These are phyloP conservation scores for Chlorella sp. DNA, from an alignment of 139 green algal species.

Conservation along the genomic window DNA sequence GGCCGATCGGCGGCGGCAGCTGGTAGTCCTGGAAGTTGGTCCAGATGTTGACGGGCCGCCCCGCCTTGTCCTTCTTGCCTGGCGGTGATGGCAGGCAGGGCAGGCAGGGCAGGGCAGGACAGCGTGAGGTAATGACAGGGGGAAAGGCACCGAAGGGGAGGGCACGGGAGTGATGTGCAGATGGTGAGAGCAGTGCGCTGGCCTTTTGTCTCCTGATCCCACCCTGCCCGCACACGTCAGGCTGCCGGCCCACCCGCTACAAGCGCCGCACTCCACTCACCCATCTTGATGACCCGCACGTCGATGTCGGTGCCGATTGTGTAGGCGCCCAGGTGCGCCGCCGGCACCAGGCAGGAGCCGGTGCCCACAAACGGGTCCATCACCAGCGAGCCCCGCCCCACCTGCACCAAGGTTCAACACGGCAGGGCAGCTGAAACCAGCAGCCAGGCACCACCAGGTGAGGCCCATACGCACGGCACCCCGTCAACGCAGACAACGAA, in stretches of 20 bases:
- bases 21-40: conserved; percentile 89
- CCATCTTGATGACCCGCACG: conserved; percentile 64
- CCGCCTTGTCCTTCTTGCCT: conserved; percentile 58
- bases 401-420: conserved; percentile 37
- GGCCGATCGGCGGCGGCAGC: conserved; percentile 65
- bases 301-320: conserved; percentile 89
- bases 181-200: no score
- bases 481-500: no score
- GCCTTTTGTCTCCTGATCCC: no score
- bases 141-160: neutral
- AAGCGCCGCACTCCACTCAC: neutral
- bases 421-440: neutral
- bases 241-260: neutral
- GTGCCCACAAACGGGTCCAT: conserved; percentile 91
- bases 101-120: neutral
- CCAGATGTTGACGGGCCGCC: conserved; percentile 60
- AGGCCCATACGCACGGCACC: neutral
- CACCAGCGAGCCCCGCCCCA: conserved; percentile 55
- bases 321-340: conserved; percentile 68
- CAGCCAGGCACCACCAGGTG: no score
- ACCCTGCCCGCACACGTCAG: neutral
- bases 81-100: neutral
- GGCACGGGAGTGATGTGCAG: no score
- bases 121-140: neutral
- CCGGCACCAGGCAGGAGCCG: conserved; percentile 88